Percentiles rank a stretch among this genome's conserved stretches.
These are phyloP conservation scores for Neonectria faginata DNA, from an alignment of 2,329 filamentous ascomycete species.

Conservation along the genomic window DNA sequence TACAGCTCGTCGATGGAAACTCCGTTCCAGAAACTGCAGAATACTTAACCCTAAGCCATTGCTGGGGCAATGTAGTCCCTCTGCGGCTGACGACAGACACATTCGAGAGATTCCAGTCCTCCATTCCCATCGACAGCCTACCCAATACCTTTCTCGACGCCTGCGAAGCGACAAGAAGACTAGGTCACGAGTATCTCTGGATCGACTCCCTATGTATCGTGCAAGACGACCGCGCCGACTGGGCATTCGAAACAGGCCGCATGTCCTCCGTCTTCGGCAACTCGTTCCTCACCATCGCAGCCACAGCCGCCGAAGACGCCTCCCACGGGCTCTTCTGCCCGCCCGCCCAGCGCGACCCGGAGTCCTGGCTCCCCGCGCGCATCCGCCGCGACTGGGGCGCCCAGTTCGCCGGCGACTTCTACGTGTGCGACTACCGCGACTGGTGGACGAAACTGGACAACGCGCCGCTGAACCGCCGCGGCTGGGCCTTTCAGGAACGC, in stretches of 20 bases:
- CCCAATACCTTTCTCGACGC: slow-evolving; percentile 26
- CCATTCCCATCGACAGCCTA: not conserved
- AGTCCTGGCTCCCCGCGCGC: slow-evolving; percentile 14
- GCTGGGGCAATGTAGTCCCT: not conserved
- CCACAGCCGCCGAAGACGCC: not conserved
- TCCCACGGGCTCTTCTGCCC: slow-evolving; percentile 11
- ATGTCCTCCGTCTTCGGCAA: slow-evolving; percentile 23
- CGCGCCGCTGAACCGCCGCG: slow-evolving; percentile 22
- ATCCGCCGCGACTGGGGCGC: slow-evolving; percentile 10
- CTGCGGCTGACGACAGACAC: slow-evolving; percentile 11
- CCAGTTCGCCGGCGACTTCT: not conserved
- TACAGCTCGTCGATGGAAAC: slow-evolving; percentile 10
- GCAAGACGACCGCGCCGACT: slow-evolving; percentile 31
- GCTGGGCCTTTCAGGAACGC: slow-evolving; percentile 30
- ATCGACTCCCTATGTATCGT: slow-evolving; percentile 35
- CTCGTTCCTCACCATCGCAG: slow-evolving; percentile 22
- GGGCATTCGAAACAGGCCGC: slow-evolving; percentile 9
- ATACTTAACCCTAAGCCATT: slow-evolving; percentile 27
- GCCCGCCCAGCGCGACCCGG: not conserved
- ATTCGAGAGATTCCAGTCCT: slow-evolving; percentile 5
- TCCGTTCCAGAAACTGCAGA: not conserved
- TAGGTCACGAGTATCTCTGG: slow-evolving; percentile 32
- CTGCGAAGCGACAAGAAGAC: not conserved
- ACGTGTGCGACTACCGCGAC: slow-evolving; percentile 11
- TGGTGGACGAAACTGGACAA: slow-evolving; percentile 24